Evolutionary conservation across 2,329 filamentous ascomycete genomes (phyloP), one percentile per base, ranked within the genome.

Genomic region (Phialophora tarda): DNA sequence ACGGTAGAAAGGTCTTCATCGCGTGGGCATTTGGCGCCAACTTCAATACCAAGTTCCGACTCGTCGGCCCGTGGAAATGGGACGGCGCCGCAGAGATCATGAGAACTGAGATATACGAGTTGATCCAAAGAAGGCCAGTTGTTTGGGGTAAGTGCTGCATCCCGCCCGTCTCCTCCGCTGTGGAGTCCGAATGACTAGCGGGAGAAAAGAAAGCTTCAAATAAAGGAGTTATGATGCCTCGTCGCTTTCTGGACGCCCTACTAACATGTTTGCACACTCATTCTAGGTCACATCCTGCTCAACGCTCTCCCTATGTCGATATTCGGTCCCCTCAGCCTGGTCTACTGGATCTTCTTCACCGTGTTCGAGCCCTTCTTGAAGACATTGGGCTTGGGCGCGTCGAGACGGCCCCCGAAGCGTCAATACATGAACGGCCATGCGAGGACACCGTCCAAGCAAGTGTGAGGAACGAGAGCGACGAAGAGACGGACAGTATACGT

Each of bases 1-100:
- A 32, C 41, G 61, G 61, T 8, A 26, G 41, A 24, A 56, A 58
- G 21, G 44, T 63, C 8, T 58, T 57, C 44, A 26, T 58, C 12
- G 55, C 44, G 12, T 63, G 61, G 61, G 61, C 61, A 4, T 58
- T 47, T 14, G 61, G 61, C 5, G 53, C 53, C 1, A 63, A 63
- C 54, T 48, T 59, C 34, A 63, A 63, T n/a, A 63, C 61, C 17
- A 63, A 63, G 12, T 63, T 63, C 41, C 34, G 61, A 26, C 6
- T 63, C 34, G 28, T 63, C 6, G 61, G 61, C 23, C 61, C 61
- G 11, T 63, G 61, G 61, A 32, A 32, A 21, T 63, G 53, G 53
- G 61, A 63, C 12, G 61, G 61, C 2, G 61, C 61, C 4, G 21
- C n/a, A n/a, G 41, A 34, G n/a, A 21, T 58, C 14, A 63, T 63